Base-by-base conservation (phyloP, 1,284 basidiomycete genomes). In the Ustilago sp. region DNA sequence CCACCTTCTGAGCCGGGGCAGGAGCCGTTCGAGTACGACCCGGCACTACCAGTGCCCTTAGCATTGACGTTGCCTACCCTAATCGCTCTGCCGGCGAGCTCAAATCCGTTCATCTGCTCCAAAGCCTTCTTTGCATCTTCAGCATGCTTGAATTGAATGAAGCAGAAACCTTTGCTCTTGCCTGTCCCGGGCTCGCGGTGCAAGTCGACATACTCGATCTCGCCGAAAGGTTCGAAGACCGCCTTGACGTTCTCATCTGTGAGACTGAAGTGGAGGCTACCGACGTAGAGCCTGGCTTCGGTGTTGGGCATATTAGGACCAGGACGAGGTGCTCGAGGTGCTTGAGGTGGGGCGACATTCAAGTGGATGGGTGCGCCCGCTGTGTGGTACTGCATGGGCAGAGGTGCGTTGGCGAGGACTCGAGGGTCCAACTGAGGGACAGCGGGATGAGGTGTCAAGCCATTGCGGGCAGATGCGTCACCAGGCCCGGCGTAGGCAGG, bases 61-160 rank as follows among this genome's bases (percentile, higher is more conserved):
- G 81, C 75, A 51, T 78, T 79, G 59, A 83, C 82, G 17, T 80
- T 80, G 31, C 82, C 81, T 3, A 85, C 81, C n/a, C 79, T 57
- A 60, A 85, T 85, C 63, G 92, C 92, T 70, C 96, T 91, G 53
- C 95, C 97, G 53, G 97, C 96, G 59, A 99, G 89, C 82, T 97
- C 94, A 84, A 99, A 98, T 12, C 94, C 94, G 88, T 98, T 94
- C 95, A 99, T 98, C 80, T 97, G 94, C 83, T 98, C 94, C 45
- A 96, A 88, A 17, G 96, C 96, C 91, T 95, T 95, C 86, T 93
- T 93, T 19, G 97, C 96, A 85, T 98, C 93, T 83, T 94, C 92
- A 17, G 91, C 88, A 56, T 93, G 90, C 83, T 94, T 93, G 87
- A 94, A 83, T 91, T 99, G 97, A 50, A 99, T 93, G 86, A 99